phyloP scores from a whole-genome alignment of 2,329 filamentous ascomycete genomes.

The Sporothrix pseudoabietina region DNA sequence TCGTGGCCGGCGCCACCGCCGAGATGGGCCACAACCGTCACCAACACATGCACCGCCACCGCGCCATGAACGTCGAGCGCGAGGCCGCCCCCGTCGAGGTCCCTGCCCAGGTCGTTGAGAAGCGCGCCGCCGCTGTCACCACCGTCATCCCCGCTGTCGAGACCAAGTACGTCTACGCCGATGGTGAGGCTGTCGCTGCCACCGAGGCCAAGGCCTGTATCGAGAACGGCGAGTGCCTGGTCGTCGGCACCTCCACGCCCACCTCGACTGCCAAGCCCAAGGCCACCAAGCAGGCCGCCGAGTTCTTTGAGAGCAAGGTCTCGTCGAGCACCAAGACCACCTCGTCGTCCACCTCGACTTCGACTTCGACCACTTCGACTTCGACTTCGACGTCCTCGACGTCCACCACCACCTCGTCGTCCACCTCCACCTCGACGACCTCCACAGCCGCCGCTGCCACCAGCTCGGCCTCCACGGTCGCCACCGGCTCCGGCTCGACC shows the following conservation, averaged over 20 bases:
- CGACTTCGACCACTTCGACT: constrained; percentile 5
- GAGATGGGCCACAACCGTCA: constrained; percentile 59
- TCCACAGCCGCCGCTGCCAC: constrained; percentile 28
- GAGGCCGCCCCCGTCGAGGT: constrained; percentile 41
- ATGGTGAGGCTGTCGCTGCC: constrained; percentile 62
- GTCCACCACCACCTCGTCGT: constrained; percentile 23
- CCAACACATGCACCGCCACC: constrained; percentile 61
- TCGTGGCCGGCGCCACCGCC: constrained; percentile 53
- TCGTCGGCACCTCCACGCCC: constrained; percentile 62
- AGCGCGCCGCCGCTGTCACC: constrained; percentile 51
- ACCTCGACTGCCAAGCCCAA: constrained; percentile 49
- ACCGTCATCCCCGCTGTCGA: constrained; percentile 63
- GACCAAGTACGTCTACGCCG: constrained; percentile 68
- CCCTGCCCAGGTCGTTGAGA: constrained; percentile 43
- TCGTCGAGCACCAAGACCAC: constrained; percentile 32
- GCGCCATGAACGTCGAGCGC: constrained; percentile 48
- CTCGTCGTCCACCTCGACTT: constrained; percentile 25
- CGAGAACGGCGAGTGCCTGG: constrained; percentile 67
- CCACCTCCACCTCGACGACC: constrained; percentile 38
- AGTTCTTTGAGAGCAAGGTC: constrained; percentile 56
- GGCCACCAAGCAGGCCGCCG: constrained; percentile 44
- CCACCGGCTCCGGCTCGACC: constrained; percentile 55
- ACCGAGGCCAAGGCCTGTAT: constrained; percentile 72
- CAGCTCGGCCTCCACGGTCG: constrained; percentile 34
- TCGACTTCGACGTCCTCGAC: constrained; percentile 6